phyloP scores from a whole-genome alignment of 2,329 filamentous ascomycete species.

The Dothidotthia symphoricarpi region DNA sequence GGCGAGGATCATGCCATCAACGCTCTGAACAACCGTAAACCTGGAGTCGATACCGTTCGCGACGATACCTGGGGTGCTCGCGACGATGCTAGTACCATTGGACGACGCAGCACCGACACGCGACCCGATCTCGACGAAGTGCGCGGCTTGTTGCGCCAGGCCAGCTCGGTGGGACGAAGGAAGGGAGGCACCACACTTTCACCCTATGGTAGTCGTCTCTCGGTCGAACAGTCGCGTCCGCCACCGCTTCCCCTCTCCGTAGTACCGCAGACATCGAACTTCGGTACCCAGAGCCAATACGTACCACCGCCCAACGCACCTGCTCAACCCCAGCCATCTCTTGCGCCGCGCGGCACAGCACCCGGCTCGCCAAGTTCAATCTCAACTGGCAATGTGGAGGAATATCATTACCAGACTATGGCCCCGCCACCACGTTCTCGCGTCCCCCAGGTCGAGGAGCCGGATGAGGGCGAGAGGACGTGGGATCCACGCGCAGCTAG shows the following conservation, averaged over 20 bases:
- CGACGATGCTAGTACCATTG: conserved; percentile 40
- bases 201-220: conserved; percentile 18
- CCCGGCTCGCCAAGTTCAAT: conserved; percentile 34
- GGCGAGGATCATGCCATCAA: conserved; percentile 45
- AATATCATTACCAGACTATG: conserved; percentile 37
- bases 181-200: conserved; percentile 31
- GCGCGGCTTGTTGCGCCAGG: conserved; percentile 46
- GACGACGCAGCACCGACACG: conserved; percentile 44
- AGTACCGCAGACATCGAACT: conserved; percentile 14
- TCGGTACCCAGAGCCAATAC: conserved; percentile 18
- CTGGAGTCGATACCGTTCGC: conserved; percentile 45
- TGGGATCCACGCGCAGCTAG: conserved; percentile 12
- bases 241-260: conserved; percentile 34
- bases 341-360: conserved; percentile 19
- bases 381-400: conserved; percentile 34
- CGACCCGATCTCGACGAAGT: conserved; percentile 50
- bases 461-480: conserved; percentile 15
- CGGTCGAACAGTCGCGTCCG: conserved; percentile 22
- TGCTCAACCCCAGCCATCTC: conserved; percentile 15
- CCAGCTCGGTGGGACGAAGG: conserved; percentile 47
- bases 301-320: conserved; percentile 18
- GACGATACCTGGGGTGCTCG: conserved; percentile 47
- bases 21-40: conserved; percentile 46
- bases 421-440: conserved; percentile 27
- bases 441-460: conserved; percentile 16